Percentiles rank a stretch among this genome's conserved stretches.
Evolutionary conservation across 2,329 filamentous ascomycete species (phyloP).

Genomic region (Pyricularia sp.): DNA sequence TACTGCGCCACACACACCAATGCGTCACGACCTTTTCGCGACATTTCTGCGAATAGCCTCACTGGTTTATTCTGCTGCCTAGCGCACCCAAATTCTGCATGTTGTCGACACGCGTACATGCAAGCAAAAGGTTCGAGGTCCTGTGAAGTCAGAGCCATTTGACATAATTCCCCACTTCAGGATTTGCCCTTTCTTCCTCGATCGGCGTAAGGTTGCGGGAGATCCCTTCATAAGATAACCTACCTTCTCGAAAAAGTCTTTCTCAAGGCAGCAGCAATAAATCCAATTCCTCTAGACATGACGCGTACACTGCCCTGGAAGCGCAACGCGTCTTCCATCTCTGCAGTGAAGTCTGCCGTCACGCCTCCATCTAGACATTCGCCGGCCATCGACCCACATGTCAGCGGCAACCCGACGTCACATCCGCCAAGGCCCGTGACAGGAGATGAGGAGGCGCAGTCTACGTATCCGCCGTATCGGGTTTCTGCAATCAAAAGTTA

Average conservation of each 20-base stretch:
- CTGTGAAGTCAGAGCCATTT: background rate
- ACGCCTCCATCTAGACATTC: background rate
- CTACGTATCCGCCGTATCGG: background rate
- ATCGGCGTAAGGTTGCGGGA: background rate
- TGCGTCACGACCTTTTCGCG: background rate
- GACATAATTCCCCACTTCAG: background rate
- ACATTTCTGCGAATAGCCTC: background rate
- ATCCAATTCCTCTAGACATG: background rate
- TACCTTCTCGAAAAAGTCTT: background rate
- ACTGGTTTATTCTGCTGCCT: background rate
- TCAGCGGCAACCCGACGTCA: background rate
- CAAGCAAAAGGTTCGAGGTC: background rate
- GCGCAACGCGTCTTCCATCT: background rate
- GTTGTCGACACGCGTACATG: background rate
- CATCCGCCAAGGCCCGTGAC: background rate
- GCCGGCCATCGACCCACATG: background rate
- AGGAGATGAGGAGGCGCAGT: background rate
- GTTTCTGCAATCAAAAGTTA: background rate
- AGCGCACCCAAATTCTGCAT: background rate
- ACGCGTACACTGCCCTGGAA: slow-evolving; percentile 2
- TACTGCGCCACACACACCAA: background rate
- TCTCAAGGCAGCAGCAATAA: background rate
- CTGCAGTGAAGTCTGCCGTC: background rate
- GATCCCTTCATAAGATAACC: background rate
- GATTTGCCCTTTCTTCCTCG: background rate